Evolutionary conservation across 192 early-diverging fungal genomes (phyloP), one percentile per base, ranked within the genome.

Genomic region (Gigaspora rosea): DNA sequence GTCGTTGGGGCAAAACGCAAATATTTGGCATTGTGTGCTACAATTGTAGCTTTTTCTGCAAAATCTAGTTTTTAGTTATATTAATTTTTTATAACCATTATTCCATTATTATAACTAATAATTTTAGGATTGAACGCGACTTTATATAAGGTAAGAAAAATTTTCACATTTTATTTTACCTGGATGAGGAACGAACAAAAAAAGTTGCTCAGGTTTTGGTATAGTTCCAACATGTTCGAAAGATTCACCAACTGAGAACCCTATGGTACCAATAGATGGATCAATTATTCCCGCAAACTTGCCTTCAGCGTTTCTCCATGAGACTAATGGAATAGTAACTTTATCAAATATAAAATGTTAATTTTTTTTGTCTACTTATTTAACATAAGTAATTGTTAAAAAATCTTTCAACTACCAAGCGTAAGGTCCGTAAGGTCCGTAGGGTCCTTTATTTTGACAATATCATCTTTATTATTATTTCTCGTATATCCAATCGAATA

Each of bases 141-240:
- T 48, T 12, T 27, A 8, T 5, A 22, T 16, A 27, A 27, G 41
- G 41, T 41, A 41, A 41, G 7, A 7, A 41, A n/a, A 6, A 2
- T 41, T 41, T 7, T 41, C 7, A 6, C 41, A 41, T 1, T 13
- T 27, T 27, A 48, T 27, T 27, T 69, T 69, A 69, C 67, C 67
- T 27, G 67, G 67, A 69, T 69, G 67, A 52, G 67, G 67, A 69
- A 69, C 67, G 27, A 69, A 69, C 32, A 69, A 50, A 50, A 69
- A 69, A 9, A 69, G 48, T 27, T 69, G 67, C 1, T 69, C 47
- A 4, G 67, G 13, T 51, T 16, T 50, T 20, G 67, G 67, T 41
- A 64, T n/a, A 16, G 15, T 41, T 56, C 52, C 52, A 36, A 18
- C 18, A n/a, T 48, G 22, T 1, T 6, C 9, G 36, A 11, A 16